phyloP scores from a whole-genome alignment of 106 monocot species.

The Platanthera zijinensis region DNA sequence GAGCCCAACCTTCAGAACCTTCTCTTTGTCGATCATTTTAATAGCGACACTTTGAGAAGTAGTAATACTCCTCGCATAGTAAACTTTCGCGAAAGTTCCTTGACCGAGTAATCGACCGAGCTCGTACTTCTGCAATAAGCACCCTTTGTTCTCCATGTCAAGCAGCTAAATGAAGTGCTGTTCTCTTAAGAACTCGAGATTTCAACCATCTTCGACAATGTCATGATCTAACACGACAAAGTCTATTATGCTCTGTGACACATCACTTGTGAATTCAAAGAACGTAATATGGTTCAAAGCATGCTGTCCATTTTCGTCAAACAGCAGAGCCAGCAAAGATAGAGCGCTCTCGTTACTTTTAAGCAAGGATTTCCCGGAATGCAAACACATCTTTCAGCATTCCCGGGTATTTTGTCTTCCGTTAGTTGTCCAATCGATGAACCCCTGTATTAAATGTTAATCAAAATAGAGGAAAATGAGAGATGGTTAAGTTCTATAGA shows the following conservation, averaged over 20 bases:
- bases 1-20: slow-evolving; percentile 31
- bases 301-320: slow-evolving; percentile 6
- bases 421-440: neutral
- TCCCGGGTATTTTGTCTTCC: slow-evolving; percentile 25
- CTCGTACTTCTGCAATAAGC: slow-evolving; percentile 44
- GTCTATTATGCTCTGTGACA: slow-evolving; percentile 1
- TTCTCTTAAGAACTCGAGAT: neutral
- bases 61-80: slow-evolving; percentile 42
- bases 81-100: slow-evolving; percentile 66
- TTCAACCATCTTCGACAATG: slow-evolving; percentile 27
- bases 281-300: neutral
- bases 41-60: slow-evolving; percentile 41
- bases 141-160: neutral
- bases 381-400: slow-evolving; percentile 55
- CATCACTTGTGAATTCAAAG: neutral
- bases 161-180: neutral
- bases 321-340: slow-evolving; percentile 2
- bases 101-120: slow-evolving; percentile 55
- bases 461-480: neutral
- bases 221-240: neutral
- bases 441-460: neutral
- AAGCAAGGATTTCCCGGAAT: neutral
- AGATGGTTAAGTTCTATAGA: no score
- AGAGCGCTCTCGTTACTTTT: slow-evolving; percentile 8
- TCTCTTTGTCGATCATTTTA: slow-evolving; percentile 62